Evolutionary conservation across 768 basidiomycete genomes (phyloP).

Genomic region (Floccularia luteovirens): DNA sequence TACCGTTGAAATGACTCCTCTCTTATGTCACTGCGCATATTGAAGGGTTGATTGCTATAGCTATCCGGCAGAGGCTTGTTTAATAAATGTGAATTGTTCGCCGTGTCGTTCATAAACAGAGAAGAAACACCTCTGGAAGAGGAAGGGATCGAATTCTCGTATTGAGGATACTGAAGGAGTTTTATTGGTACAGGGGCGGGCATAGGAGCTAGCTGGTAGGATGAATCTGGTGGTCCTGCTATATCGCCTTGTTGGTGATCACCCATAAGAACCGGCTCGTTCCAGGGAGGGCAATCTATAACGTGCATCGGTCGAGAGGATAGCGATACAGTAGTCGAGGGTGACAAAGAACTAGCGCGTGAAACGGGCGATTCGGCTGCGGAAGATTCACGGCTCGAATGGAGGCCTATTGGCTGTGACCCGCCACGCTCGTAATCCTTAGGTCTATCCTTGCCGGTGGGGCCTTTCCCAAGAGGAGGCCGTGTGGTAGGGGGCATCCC

Average conservation of each 20-base stretch:
- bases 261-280: conserved; percentile 44
- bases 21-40: conserved; percentile 35
- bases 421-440: conserved; percentile 31
- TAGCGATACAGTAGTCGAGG: conserved; percentile 44
- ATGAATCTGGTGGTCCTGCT: conserved; percentile 28
- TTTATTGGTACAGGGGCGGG: conserved; percentile 41
- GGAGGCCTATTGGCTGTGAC: conserved; percentile 19
- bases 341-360: conserved; percentile 57
- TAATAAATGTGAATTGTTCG: conserved; percentile 38
- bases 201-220: conserved; percentile 39
- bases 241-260: conserved; percentile 32
- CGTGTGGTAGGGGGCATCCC: conserved; percentile 70
- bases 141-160: conserved; percentile 29
- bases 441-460: conserved; percentile 82
- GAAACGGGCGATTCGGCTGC: conserved; percentile 37
- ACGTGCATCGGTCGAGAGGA: conserved; percentile 39
- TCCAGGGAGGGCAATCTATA: conserved; percentile 46
- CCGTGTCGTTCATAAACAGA: conserved; percentile 28
- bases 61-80: conserved; percentile 42
- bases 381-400: conserved; percentile 36
- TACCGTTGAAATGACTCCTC: conserved; percentile 32
- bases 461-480: conserved; percentile 71
- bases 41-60: conserved; percentile 40
- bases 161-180: conserved; percentile 35
- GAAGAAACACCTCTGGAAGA: conserved; percentile 35